Evolutionary conservation across 371 early-diverging fungal species (phyloP), one percentile per base, ranked within the genome.

Genomic region (Actinomucor elegans): DNA sequence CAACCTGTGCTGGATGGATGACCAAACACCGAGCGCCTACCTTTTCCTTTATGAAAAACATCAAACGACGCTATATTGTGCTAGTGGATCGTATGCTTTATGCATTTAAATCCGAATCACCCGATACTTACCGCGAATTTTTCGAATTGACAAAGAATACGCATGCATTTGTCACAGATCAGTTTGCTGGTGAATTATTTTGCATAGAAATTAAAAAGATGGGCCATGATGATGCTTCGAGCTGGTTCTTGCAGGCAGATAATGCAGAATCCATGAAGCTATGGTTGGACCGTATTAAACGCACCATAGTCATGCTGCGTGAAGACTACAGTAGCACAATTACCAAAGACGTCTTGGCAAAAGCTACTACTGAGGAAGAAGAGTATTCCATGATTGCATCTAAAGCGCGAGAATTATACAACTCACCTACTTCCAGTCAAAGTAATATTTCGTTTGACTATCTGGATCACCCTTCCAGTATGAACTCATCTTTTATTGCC

Each of bases 151-250:
- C 59, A 23, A 52, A 57, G 14, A 40, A 61, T 18, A 70, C 74
- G 2, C 46, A 60, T 31, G 70, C 63, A 5, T 73, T 65, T 46
- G 68, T 66, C 7, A 69, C 70, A n/a, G 70, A 73, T 52, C 57
- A 55, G 9, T 52, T 73, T 20, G 23, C 57, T 3, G 67, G 67
- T 4, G 61, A 48, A 15, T 43, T 59, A 0, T 67, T 62, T 23
- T 73, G 74, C 26, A 57, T 73, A 11, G 74, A 70, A 45, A 58
- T 73, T 4, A 60, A 52, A 48, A 69, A 70, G 34, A 44, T 32
- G n/a, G 48, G 52, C 2, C 43, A 45, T 12, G 44, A 55, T 2
- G 56, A 56, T 3, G 21, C 33, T 3, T 21, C 28, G 12, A 35
- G 44, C 3, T 73, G 74, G 74, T 70, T 51, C 31, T 20, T 73